Percentiles rank a stretch among this genome's conserved stretches.
Evolutionary conservation across 192 early-diverging fungal species (phyloP).

Genomic region (Neocallimastix lanati): DNA sequence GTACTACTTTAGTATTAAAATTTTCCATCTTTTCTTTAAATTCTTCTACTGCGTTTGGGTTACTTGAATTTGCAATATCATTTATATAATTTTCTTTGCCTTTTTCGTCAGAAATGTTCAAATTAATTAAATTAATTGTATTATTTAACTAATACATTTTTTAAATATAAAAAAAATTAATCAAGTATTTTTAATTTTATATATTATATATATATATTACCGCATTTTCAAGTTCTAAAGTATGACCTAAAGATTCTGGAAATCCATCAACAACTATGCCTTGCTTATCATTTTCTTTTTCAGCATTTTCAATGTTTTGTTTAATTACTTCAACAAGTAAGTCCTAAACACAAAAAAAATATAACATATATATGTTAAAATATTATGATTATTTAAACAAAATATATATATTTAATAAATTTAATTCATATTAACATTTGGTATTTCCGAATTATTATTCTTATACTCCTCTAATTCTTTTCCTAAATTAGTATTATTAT

Average conservation of each 20-base stretch:
- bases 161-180: too few species aligned
- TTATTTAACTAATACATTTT: too few species aligned
- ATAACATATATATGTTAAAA: too few species aligned
- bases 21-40: background rate
- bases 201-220: background rate
- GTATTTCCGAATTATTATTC: background rate
- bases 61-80: background rate
- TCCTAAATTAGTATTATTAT: background rate
- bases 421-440: background rate
- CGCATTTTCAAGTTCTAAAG: background rate
- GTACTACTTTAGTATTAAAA: background rate
- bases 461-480: background rate
- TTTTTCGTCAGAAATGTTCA: background rate
- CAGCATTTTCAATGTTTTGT: background rate
- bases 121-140: background rate
- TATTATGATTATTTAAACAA: too few species aligned
- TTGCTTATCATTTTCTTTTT: background rate
- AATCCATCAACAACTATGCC: background rate
- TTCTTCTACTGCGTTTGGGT: background rate
- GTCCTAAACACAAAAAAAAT: background rate
- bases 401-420: too few species aligned
- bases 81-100: background rate
- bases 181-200: too few species aligned
- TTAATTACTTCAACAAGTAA: background rate
- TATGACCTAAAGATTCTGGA: background rate